Base-by-base conservation (phyloP, 306 rosid genomes). In the Castanea mollissima region DNA sequence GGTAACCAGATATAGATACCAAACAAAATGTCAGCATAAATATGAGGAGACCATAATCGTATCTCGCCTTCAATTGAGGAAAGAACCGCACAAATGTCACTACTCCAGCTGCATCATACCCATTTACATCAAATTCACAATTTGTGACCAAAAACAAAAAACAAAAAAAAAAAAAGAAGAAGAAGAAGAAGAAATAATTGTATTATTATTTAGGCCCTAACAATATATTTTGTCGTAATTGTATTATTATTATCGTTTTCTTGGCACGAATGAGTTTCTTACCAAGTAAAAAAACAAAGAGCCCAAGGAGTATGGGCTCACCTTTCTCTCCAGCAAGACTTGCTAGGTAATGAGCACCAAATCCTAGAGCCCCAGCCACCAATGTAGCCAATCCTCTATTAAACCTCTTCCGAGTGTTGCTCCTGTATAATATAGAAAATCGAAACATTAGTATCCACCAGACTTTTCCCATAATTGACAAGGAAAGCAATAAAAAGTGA, bases 361-460 rank as follows among this genome's bases (percentile, higher is more conserved):
- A 74, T 7, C 83, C 85, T 2, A 81, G 41, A 69, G 77, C 75
- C 54, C 73, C 73, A 31, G 78, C 88, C 62, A 78, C 41, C 8
- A 78, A 44, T 69, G 83, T 81, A 69, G 85, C 81, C 0, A 81
- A 74, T 16, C 85, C 81, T 81, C 83, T 81, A 70, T 85, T 7
- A 85, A 74, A 60, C 88, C 80, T 78, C 75, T 85, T 5, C 81
- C 83, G 16, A 85, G 78, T 0, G 85, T 81, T 70, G 88, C 88
- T 13, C 85, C 85, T 78, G 69, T 73, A 46, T 49, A n/a, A n/a
- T 49, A 49, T 49, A 49, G 54, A 49, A 49, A 11, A 49, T 49
- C 54, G 15, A 49, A 49, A 49, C 13, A 49, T 49, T 49, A 49
- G 54, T 12, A 49, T 49, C 54, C 54, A 49, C 15, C 54, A 2